phyloP scores from a whole-genome alignment of 2,329 filamentous ascomycete genomes.

The Penicillium digitatum region DNA sequence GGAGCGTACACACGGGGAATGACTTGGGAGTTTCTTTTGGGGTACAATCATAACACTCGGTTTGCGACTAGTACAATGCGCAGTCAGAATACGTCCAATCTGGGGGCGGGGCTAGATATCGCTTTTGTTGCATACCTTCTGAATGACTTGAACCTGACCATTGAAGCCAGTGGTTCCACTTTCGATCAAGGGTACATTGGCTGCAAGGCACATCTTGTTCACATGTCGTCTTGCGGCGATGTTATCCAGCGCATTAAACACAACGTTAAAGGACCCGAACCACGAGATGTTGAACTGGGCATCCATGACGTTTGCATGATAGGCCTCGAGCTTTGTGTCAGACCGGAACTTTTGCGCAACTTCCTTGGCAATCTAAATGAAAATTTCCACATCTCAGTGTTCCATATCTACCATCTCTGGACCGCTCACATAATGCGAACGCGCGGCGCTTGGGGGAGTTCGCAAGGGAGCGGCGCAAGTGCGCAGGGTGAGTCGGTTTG shows the following conservation, averaged over 20 bases:
- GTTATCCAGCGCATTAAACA: slow-evolving; percentile 97
- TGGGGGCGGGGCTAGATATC: neutral
- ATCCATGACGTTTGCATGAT: slow-evolving; percentile 96
- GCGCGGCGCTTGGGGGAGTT: neutral
- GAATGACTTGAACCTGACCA: slow-evolving; percentile 95
- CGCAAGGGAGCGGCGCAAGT: slow-evolving; percentile 11
- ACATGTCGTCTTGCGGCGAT: slow-evolving; percentile 90
- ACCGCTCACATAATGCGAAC: neutral
- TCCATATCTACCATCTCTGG: neutral
- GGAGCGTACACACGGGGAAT: slow-evolving; percentile 94
- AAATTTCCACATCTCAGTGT: slow-evolving; percentile 15
- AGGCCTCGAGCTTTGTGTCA: slow-evolving; percentile 75
- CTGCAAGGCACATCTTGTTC: slow-evolving; percentile 94
- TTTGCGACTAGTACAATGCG: slow-evolving; percentile 56
- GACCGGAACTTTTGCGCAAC: slow-evolving; percentile 89
- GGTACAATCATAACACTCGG: slow-evolving; percentile 94
- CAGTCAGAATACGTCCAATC: neutral
- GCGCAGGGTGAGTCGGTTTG: neutral
- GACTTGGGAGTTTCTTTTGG: slow-evolving; percentile 86
- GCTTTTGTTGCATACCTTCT: slow-evolving; percentile 54
- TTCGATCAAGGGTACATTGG: slow-evolving; percentile 85
- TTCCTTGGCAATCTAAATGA: slow-evolving; percentile 76
- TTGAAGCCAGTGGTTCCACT: slow-evolving; percentile 98
- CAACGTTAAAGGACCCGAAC: slow-evolving; percentile 77
- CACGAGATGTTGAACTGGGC: slow-evolving; percentile 78